Percentiles rank a stretch among this genome's conserved stretches.
Conservation (phyloP, 345 rosid species). For the Linum lewisii region DNA sequence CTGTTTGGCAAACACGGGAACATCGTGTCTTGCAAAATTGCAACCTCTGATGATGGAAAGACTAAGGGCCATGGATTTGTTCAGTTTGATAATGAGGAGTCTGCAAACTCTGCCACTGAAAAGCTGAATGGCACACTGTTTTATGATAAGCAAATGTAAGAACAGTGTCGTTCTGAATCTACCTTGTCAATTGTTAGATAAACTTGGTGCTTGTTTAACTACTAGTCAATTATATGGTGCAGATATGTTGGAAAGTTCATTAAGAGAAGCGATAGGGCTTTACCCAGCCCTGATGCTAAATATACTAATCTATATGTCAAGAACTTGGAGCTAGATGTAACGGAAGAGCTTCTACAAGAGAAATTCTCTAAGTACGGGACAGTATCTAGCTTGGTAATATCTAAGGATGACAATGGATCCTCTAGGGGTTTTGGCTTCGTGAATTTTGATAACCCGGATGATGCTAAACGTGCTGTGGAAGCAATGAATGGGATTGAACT, state of each 20-base stretch:
- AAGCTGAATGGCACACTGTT: slow-evolving; percentile 34
- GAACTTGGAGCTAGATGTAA: slow-evolving; percentile 47
- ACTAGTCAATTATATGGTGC: slow-evolving; percentile 4
- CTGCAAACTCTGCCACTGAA: slow-evolving; percentile 62
- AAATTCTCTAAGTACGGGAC: slow-evolving; percentile 55
- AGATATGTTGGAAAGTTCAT: slow-evolving; percentile 59
- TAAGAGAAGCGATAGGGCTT: slow-evolving; percentile 44
- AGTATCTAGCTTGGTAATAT: slow-evolving; percentile 42
- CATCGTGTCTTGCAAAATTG: slow-evolving; percentile 60
- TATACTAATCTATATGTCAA: slow-evolving; percentile 61
- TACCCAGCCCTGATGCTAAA: slow-evolving; percentile 38
- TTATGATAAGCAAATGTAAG: slow-evolving; percentile 56
- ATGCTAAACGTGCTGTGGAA: slow-evolving; percentile 52
- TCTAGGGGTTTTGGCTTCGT: slow-evolving; percentile 61
- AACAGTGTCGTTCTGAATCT: slow-evolving; percentile 5
- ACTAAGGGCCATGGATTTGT: slow-evolving; percentile 70
- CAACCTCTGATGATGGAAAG: slow-evolving; percentile 46
- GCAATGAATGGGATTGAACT: slow-evolving; percentile 46
- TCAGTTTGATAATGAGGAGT: slow-evolving; percentile 45
- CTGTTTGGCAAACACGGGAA: slow-evolving; percentile 50
- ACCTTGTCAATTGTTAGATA: not conserved
- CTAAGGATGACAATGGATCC: slow-evolving; percentile 36
- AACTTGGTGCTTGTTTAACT: not conserved
- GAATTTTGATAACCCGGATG: slow-evolving; percentile 48
- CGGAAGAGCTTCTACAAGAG: slow-evolving; percentile 41